These are phyloP conservation scores for Backusella tuberculispora DNA, from an alignment of 192 early-diverging fungal species.

Conservation along the genomic window DNA sequence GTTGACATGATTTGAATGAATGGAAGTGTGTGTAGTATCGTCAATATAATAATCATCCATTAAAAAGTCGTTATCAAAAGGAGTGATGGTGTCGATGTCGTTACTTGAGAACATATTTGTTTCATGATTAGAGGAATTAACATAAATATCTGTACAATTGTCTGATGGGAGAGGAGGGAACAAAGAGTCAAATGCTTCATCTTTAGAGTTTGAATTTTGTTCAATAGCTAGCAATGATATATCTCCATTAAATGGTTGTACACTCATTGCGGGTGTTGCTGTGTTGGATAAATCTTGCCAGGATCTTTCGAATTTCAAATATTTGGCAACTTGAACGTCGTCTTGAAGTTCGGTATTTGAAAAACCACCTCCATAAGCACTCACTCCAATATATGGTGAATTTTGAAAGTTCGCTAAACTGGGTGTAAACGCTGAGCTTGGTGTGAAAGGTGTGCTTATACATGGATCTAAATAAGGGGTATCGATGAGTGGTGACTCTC, in stretches of 20 bases:
- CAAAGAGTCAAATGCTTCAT: conserved; percentile 1
- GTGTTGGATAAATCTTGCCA: conserved; percentile 9
- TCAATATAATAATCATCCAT: neutral
- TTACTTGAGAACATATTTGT: neutral
- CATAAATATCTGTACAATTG: neutral
- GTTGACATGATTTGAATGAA: neutral
- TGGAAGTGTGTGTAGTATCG: neutral
- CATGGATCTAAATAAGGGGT: conserved; percentile 14
- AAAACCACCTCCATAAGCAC: neutral
- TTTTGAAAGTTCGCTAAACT: conserved; percentile 4
- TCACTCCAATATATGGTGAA: conserved; percentile 7
- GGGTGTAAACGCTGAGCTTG: conserved; percentile 2
- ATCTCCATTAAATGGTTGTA: conserved; percentile 1
- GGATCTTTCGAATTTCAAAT: neutral
- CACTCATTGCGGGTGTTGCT: neutral
- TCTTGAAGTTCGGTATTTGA: conserved; percentile 3
- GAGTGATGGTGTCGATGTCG: neutral
- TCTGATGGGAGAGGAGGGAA: conserved; percentile 12
- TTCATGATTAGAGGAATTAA: neutral
- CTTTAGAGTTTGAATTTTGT: neutral
- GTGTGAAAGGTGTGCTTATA: conserved; percentile 17
- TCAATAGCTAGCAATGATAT: conserved; percentile 10
- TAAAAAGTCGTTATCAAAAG: neutral
- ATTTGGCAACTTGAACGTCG: conserved; percentile 12
- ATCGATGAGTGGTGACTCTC: conserved; percentile 6